Evolutionary conservation across 2,329 filamentous ascomycete species (phyloP).

Genomic region (Orbilia ellipsospora): DNA sequence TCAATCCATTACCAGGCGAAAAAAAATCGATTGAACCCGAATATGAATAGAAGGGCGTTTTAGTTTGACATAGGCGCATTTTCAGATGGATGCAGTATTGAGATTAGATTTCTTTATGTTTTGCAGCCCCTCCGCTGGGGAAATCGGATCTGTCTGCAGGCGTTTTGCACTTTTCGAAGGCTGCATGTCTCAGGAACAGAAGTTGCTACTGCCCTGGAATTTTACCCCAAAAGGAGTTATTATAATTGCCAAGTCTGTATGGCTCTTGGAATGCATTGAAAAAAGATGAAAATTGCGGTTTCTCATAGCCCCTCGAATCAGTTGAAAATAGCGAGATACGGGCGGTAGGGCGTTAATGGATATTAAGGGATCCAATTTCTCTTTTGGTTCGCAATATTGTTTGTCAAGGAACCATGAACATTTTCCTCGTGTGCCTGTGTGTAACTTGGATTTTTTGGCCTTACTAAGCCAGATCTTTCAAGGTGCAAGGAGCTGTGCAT

Average conservation of each 20-base stretch:
- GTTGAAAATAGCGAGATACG: slow-evolving; percentile 19
- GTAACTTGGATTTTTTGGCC: slow-evolving; percentile 30
- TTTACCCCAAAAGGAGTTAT: neutral
- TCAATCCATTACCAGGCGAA: slow-evolving; percentile 1
- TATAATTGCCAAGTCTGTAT: slow-evolving; percentile 52
- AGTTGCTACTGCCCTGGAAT: neutral
- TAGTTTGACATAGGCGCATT: neutral
- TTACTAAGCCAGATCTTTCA: slow-evolving; percentile 51
- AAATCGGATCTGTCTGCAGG: slow-evolving; percentile 2
- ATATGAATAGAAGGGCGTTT: neutral
- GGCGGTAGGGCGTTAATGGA: slow-evolving; percentile 1
- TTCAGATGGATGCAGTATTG: neutral
- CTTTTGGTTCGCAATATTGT: slow-evolving; percentile 48
- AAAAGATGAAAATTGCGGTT: neutral
- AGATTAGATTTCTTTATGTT: neutral
- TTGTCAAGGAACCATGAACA: neutral
- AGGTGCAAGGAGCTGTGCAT: slow-evolving; percentile 30
- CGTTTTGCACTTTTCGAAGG: slow-evolving; percentile 11
- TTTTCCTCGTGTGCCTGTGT: neutral
- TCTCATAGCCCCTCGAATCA: slow-evolving; percentile 35
- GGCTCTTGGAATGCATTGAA: slow-evolving; percentile 1
- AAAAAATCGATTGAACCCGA: neutral
- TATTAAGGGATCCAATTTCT: slow-evolving; percentile 43
- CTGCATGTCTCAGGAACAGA: slow-evolving; percentile 36
- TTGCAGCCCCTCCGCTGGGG: neutral